Conservation (phyloP, 2,329 filamentous ascomycete species). For the Nothomitra cinnamomea region DNA sequence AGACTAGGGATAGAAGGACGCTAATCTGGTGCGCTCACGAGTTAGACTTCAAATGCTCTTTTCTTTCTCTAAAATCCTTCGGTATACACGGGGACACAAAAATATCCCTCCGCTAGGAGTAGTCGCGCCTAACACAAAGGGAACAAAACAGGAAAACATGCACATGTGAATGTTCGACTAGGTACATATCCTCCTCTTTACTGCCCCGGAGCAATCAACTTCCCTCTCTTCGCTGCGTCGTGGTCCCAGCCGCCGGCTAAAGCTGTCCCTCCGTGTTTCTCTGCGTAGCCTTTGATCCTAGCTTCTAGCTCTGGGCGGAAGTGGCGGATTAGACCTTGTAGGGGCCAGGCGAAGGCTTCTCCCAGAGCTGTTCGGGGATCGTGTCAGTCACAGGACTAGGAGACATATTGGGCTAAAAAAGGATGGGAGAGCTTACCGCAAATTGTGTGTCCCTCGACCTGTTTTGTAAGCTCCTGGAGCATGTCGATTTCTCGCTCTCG, state of each 20-base stretch:
- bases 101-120: no score
- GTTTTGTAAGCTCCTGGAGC: constrained; percentile 97
- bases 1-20: no score
- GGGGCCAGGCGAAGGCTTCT: constrained; percentile 96
- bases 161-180: no score
- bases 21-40: no score
- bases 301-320: constrained; percentile 93
- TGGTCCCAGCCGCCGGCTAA: constrained; percentile 81
- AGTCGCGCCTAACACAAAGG: no score
- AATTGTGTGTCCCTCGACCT: constrained; percentile 98
- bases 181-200: constrained; percentile 28
- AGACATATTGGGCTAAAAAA: neutral
- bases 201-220: constrained; percentile 78
- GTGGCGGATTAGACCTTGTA: constrained; percentile 95
- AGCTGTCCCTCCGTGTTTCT: constrained; percentile 53
- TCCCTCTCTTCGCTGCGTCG: constrained; percentile 57
- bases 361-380: constrained; percentile 50
- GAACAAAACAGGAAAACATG: no score
- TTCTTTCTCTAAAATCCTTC: no score
- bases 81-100: no score
- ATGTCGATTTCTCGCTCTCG: constrained; percentile 93
- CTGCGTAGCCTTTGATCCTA: constrained; percentile 65
- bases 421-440: constrained; percentile 48
- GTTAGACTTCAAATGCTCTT: no score
- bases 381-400: constrained; percentile 17